These are phyloP conservation scores for Nephelium lappaceum DNA, from an alignment of 345 rosid species.

Conservation along the genomic window DNA sequence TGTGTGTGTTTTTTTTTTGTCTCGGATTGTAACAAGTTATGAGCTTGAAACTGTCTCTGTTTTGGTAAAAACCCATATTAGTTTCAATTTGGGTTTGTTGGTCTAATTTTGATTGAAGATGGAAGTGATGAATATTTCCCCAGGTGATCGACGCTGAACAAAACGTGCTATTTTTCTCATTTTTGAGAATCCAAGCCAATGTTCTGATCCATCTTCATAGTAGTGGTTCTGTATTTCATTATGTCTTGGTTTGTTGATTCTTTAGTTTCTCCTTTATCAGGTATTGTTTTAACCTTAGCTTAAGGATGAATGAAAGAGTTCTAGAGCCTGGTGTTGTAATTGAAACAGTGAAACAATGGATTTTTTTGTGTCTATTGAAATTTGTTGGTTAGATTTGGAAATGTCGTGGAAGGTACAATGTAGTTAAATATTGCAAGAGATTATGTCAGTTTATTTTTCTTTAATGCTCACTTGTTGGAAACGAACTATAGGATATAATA, in stretches of 20 bases:
- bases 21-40: no score
- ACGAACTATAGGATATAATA: background rate
- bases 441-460: no score
- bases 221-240: background rate
- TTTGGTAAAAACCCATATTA: no score
- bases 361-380: no score
- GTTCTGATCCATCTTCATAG: conserved; percentile 13
- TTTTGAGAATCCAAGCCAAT: conserved; percentile 17
- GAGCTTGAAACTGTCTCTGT: no score
- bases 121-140: conserved; percentile 24
- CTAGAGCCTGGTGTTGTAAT: background rate
- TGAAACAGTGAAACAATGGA: background rate
- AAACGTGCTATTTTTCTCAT: conserved; percentile 18
- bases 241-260: background rate
- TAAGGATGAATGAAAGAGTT: no score
- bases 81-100: no score
- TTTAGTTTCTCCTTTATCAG: background rate
- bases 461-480: no score
- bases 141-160: conserved; percentile 17
- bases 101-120: background rate
- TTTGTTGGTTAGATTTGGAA: background rate
- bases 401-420: no score
- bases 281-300: background rate
- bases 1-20: background rate
- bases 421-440: no score